Evolutionary conservation across 306 rosid genomes (phyloP), one percentile per base, ranked within the genome.

Genomic region (Mimosa pudica): DNA sequence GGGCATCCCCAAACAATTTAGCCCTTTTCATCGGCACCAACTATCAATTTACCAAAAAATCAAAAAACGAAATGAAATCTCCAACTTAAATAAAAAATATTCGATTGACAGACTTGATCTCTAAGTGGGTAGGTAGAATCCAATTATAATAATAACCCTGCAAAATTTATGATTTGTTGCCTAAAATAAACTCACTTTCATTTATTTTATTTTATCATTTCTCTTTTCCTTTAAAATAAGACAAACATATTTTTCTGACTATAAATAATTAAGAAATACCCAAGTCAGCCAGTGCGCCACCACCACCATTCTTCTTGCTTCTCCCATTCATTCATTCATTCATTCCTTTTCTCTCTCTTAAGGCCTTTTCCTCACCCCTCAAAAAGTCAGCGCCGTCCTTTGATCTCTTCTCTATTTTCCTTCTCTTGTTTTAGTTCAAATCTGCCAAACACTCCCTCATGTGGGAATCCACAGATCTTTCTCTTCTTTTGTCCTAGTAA

Each of bases 321-420:
- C 51, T 24, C 1, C 30, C 30, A 24, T 24, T 24, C 30, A 24
- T 24, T 24, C 30, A 24, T 24, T 24, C 30, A 24, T 24, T 24
- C 44, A 11, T 36, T 64, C 20, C 17, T 66, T 70, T 66, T 80
- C 84, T 77, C 77, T 54, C 65, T 71, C 72, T 47, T 12, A 52
- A 24, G 30, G 84, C 16, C 57, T 16, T 55, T 52, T 73, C 58
- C 30, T 62, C 57, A 7, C 20, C 48, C 49, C 42, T 38, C 8
- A 33, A 75, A 61, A 85, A 89, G 91, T 88, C 94, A 89, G 92
- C 93, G 90, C 88, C 92, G 87, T 84, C 86, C 81, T 84, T 78
- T 85, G 49, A 54, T 5, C n/a, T 5, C n/a, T 5, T 33, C 65
- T 20, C 75, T 61, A 49, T 45, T 70, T 70, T 70, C 68, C 45